These are phyloP conservation scores for Fonsecaea erecta DNA, from an alignment of 2,329 filamentous ascomycete genomes.

Conservation along the genomic window DNA sequence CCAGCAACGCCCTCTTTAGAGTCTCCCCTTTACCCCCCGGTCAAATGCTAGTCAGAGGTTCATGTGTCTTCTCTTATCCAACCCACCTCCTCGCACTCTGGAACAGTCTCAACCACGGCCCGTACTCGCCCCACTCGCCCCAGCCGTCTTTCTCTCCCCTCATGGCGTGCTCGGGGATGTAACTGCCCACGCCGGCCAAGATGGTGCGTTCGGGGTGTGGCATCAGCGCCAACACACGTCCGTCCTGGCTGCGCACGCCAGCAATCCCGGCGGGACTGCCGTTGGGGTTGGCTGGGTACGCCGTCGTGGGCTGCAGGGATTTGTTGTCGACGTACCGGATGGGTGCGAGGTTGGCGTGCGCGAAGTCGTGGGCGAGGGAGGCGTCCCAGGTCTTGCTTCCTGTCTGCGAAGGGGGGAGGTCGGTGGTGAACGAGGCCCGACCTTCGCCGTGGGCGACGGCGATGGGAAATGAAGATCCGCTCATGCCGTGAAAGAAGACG, in stretches of 20 bases:
- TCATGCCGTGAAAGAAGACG: slow-evolving; percentile 92
- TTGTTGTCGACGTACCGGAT: slow-evolving; percentile 87
- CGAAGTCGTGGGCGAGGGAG: slow-evolving; percentile 51
- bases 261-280: slow-evolving; percentile 82
- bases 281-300: slow-evolving; percentile 89
- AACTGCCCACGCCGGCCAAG: slow-evolving; percentile 77
- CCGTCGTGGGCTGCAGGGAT: slow-evolving; percentile 70
- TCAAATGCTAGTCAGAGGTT: neutral
- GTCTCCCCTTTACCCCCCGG: neutral
- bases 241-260: slow-evolving; percentile 75
- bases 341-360: slow-evolving; percentile 71
- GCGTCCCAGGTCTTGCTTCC: slow-evolving; percentile 49
- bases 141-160: slow-evolving; percentile 8
- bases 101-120: slow-evolving; percentile 86
- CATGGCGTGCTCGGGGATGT: slow-evolving; percentile 65
- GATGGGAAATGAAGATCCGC: slow-evolving; percentile 79
- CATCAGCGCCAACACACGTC: slow-evolving; percentile 86
- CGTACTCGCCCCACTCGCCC: slow-evolving; percentile 76
- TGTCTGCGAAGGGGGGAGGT: slow-evolving; percentile 9
- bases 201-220: slow-evolving; percentile 92
- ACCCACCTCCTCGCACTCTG: slow-evolving; percentile 88
- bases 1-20: neutral
- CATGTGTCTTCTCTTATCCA: slow-evolving; percentile 62
- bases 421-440: slow-evolving; percentile 68
- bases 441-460: slow-evolving; percentile 92